Evolutionary conservation across 2,329 filamentous ascomycete species (phyloP), one percentile per base, ranked within the genome.

Genomic region (Celoporthe dispersa): DNA sequence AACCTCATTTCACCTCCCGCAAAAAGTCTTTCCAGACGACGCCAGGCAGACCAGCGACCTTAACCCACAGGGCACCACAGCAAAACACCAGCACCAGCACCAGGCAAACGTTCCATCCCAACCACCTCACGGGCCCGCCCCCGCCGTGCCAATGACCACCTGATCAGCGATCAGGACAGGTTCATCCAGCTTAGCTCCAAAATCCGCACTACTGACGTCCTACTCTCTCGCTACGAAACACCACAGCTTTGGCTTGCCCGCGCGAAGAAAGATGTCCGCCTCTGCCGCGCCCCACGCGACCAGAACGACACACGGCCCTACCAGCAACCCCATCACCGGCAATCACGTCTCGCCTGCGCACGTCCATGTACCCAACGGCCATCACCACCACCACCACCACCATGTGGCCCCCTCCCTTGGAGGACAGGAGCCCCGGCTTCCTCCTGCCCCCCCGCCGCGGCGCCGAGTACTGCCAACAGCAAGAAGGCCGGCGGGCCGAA

Each of bases 401-500:
- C 77, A 79, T 67, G 69, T 75, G 66, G 69, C 73, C 39, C 74
- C 78, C 67, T 11, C 57, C 41, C 25, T 67, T 39, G 66, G 55
- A 9, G 70, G 65, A 63, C 81, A 83, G 74, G 81, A 84, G 63
- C 80, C 77, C 61, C 79, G 81, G 66, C 80, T 80, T n/a, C 80
- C 81, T 28, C 81, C 82, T 63, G 80, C 80, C 81, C 82, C 28
- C 83, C 84, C 70, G 77, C 82, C 71, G 78, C 82, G 76, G 82
- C 86, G 44, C 82, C 87, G 80, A 96, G 94, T 84, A 39, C 37
- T 37, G 39, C 11, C 37, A 96, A 96, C 81, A 12, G 39, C 44
- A 88, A 86, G 68, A 97, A 97, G 83, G 89, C 96, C 82, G 61
- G 60, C 53, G 39, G 37, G 9, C 88, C 85, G 68, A 97, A 97